phyloP scores from a whole-genome alignment of 1,139 yeast species.

The Blastobotrys apis region DNA sequence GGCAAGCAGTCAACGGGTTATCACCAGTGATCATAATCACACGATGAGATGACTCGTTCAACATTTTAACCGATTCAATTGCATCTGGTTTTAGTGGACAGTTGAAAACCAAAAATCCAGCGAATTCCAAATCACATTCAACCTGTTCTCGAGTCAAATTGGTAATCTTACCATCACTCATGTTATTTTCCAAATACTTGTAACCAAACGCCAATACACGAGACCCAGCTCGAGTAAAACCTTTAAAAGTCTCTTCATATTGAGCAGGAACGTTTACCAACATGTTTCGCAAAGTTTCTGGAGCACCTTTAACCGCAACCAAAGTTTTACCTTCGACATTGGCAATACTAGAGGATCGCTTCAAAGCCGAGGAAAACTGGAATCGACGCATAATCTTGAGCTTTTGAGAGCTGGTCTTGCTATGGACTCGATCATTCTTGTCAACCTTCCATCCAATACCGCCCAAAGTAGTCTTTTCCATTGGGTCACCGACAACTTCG shows the following conservation, averaged over 20 bases:
- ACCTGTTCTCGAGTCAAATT: conserved; percentile 65
- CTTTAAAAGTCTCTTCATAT: conserved; percentile 83
- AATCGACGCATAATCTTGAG: conserved; percentile 83
- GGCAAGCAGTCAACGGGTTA: conserved; percentile 96
- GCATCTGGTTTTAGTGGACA: conserved; percentile 97
- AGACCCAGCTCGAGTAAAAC: conserved; percentile 91
- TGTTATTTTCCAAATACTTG: conserved; percentile 57
- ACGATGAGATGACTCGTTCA: conserved; percentile 93
- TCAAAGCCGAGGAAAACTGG: conserved; percentile 93
- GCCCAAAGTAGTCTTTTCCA: conserved; percentile 93
- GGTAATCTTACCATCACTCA: conserved; percentile 49
- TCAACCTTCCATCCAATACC: conserved; percentile 87
- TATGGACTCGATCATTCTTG: conserved; percentile 49
- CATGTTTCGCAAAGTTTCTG: conserved; percentile 90
- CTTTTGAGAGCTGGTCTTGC: conserved; percentile 36
- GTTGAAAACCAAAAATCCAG: conserved; percentile 93
- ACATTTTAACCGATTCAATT: conserved; percentile 80
- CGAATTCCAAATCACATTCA: conserved; percentile 72
- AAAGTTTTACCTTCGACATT: conserved; percentile 50
- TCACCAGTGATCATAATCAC: conserved; percentile 97
- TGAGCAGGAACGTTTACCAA: conserved; percentile 63
- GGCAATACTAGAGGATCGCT: conserved; percentile 93
- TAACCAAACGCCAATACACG: conserved; percentile 94
- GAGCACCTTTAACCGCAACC: conserved; percentile 97
- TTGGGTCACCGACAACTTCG: conserved; percentile 97